Base-by-base conservation (phyloP, 2,329 filamentous ascomycete genomes). In the Dactylellina parvicollis region DNA sequence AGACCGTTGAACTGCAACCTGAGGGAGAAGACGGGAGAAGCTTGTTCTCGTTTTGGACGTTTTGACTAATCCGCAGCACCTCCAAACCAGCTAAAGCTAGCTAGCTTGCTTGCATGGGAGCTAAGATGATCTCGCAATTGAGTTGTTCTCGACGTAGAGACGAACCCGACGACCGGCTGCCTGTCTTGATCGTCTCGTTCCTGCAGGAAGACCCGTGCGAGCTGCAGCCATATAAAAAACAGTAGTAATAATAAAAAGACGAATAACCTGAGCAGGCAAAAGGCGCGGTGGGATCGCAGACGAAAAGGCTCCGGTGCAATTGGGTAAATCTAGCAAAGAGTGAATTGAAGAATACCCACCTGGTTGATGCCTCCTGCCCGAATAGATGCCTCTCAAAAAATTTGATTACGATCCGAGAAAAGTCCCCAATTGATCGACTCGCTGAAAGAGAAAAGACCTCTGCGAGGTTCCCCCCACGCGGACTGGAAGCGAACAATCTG, bases 141-240 rank as follows among this genome's bases (percentile, higher is more conserved):
- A 12, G n/a, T 32, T 50, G 10, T 26, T 18, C 47, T 9, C 34
- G 16, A 38, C 34, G 34, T 14, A 38, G 34, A 57, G 20, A 46
- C 20, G 42, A 2, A 10, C 42, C 26, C n/a, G 50, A 20, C 36
- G 24, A 16, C 22, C 54, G 36, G 46, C 54, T 55, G 46, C 46
- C 46, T 55, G 47, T 40, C 47, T 40, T 16, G 30, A 36, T 54
- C 30, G 50, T 20, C 30, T 20, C 10, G 61, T 66, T 66, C 61
- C 61, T 66, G 61, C 61, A 66, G 61, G 36, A 22, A 32, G 61
- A 36, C 34, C 60, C 49, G 60, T 65, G 60, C 60, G 38, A 46
- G 34, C 16, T 50, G 30, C 50, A 56, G 7, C 36, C 32, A 40
- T n/a, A 49, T 8, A 18, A n/a, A 18, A 28, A 42, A 4, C 14